A percentile compares a stretch with the other conserved stretches of the same genome.
Conservation (phyloP, 306 rosid genomes). For the Citrullus colocynthis region DNA sequence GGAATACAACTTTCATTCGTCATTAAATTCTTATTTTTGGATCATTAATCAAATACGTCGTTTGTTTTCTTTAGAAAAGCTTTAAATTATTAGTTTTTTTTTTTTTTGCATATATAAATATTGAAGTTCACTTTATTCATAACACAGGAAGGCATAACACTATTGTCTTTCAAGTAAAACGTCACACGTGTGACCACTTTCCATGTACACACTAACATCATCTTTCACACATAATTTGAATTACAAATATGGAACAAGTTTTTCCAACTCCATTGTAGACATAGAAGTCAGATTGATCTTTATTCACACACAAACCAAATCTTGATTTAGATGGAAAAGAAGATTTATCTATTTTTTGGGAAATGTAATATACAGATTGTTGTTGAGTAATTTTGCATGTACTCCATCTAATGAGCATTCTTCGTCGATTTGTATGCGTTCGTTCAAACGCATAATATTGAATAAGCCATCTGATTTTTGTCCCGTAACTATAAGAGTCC, state of each 20-base stretch:
- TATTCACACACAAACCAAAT: not conserved
- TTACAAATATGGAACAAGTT: not conserved
- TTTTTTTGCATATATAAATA: no score
- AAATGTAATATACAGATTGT: not conserved
- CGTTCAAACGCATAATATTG: not conserved
- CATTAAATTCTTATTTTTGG: no score
- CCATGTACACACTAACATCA: not conserved
- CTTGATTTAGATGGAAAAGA: not conserved
- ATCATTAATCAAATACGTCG: not conserved
- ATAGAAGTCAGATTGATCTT: not conserved
- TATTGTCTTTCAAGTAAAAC: not conserved
- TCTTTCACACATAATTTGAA: not conserved
- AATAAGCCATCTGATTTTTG: not conserved
- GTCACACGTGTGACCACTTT: no score
- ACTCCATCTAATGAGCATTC: not conserved
- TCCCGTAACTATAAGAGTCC: not conserved
- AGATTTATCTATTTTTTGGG: not conserved
- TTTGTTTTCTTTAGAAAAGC: no score
- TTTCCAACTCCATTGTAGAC: not conserved
- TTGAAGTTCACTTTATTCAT: not conserved
- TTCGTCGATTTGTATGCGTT: not conserved
- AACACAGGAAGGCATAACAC: not conserved
- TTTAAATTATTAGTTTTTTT: not conserved
- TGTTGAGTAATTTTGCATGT: not conserved
- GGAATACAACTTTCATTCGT: no score